These are phyloP conservation scores for Aplosporella prunicola DNA, from an alignment of 2,329 filamentous ascomycete genomes.

Conservation along the genomic window DNA sequence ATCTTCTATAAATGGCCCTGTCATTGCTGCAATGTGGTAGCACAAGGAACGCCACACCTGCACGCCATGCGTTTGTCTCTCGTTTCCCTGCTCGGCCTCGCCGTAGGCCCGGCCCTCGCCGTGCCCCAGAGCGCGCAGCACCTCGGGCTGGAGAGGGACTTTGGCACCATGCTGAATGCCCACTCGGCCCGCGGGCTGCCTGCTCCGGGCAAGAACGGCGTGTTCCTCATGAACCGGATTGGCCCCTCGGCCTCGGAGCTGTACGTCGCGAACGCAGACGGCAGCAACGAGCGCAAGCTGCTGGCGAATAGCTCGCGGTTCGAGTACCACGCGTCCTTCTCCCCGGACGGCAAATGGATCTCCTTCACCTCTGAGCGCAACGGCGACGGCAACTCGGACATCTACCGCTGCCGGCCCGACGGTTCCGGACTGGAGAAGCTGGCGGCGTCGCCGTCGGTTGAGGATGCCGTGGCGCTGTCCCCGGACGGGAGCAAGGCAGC, in stretches of 20 bases:
- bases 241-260: conserved; percentile 20
- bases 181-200: conserved; percentile 11
- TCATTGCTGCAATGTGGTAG: too few relatives aligned
- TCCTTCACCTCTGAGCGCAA: conserved; percentile 33
- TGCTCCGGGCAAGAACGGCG: conserved; percentile 14
- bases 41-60: too few relatives aligned
- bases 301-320: conserved; percentile 20
- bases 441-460: conserved; percentile 26
- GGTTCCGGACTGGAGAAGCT: conserved; percentile 29
- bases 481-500: conserved; percentile 31
- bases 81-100: conserved; percentile 3
- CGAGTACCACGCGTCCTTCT: conserved; percentile 34
- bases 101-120: not conserved
- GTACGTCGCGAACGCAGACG: conserved; percentile 31
- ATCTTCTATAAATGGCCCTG: too few relatives aligned
- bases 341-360: conserved; percentile 31
- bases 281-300: conserved; percentile 28
- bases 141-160: not conserved
- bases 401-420: conserved; percentile 30
- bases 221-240: conserved; percentile 30
- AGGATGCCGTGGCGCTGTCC: conserved; percentile 30
- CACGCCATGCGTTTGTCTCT: conserved; percentile 1
- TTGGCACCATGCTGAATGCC: not conserved
- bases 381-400: conserved; percentile 33
- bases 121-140: not conserved